Conservation (phyloP, 179 eudicot genomes). For the Dionaea muscipula region DNA sequence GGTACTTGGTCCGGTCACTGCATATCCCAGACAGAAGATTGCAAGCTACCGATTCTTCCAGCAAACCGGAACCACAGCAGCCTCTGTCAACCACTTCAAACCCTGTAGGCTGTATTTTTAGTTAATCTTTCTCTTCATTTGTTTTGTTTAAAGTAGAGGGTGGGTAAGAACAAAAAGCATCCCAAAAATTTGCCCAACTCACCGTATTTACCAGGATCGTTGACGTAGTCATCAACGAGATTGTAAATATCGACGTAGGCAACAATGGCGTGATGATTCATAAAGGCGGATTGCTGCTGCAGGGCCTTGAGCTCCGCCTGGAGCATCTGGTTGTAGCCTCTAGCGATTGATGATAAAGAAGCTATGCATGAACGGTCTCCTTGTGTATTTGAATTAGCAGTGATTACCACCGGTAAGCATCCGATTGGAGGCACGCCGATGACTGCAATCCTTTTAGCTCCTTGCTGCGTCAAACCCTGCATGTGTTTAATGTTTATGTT, state of each 20-base stretch:
- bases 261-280: neutral
- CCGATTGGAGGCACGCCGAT: conserved; percentile 30
- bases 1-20: conserved; percentile 19
- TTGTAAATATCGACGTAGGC: conserved; percentile 19
- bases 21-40: conserved; percentile 12
- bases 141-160: neutral
- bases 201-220: conserved; percentile 24
- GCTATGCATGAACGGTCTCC: conserved; percentile 20
- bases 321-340: conserved; percentile 17
- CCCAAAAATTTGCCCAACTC: neutral
- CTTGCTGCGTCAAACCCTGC: conserved; percentile 17
- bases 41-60: conserved; percentile 15
- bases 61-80: conserved; percentile 25
- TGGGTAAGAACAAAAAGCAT: neutral
- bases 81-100: conserved; percentile 21
- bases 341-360: conserved; percentile 16
- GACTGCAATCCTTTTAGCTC: conserved; percentile 21
- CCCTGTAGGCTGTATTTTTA: no score
- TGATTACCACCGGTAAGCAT: conserved; percentile 22
- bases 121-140: no score
- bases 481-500: no score
- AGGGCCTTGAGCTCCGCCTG: conserved; percentile 11
- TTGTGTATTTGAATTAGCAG: neutral
- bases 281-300: conserved; percentile 1
- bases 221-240: conserved; percentile 15